Conservation (phyloP, 257 asterid species). For the Verbascum thapsus region DNA sequence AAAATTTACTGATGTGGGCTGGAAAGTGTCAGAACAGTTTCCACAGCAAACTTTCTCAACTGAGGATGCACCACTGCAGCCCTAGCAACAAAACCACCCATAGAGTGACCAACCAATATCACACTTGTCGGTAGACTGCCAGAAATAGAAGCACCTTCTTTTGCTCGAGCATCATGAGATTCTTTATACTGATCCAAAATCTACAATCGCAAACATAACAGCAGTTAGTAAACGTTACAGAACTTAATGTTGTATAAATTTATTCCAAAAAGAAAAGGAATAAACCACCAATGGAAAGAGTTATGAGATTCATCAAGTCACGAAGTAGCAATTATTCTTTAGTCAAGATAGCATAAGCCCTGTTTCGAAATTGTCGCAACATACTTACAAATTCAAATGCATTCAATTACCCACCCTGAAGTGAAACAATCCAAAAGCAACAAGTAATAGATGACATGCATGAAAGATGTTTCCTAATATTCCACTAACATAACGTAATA, state of each 20-base stretch:
- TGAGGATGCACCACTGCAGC: conserved; percentile 89
- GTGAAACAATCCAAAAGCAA: conserved; percentile 22
- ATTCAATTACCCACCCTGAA: conserved; percentile 6
- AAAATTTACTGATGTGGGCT: conserved; percentile 88
- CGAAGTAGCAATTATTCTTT: conserved; percentile 9
- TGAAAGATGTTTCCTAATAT: conserved; percentile 14
- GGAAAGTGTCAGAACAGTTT: conserved; percentile 90
- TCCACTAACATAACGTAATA: conserved; percentile 2
- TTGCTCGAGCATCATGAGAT: conserved; percentile 58
- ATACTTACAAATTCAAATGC: background rate
- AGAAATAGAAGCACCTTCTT: conserved; percentile 69
- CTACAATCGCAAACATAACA: conserved; percentile 40
- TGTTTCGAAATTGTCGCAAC: conserved; percentile 13
- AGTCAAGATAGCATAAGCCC: conserved; percentile 10
- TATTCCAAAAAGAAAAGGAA: background rate
- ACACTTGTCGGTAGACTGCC: conserved; percentile 75
- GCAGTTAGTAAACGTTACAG: conserved; percentile 14
- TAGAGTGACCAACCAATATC: conserved; percentile 96
- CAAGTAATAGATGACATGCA: conserved; percentile 9
- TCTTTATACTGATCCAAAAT: conserved; percentile 84
- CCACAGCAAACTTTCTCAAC: conserved; percentile 84
- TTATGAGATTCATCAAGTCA: conserved; percentile 18
- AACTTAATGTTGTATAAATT: conserved; percentile 16
- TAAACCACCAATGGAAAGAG: conserved; percentile 15
- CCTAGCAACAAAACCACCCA: conserved; percentile 99